A percentile compares a stretch with the other conserved stretches of the same genome.
Conservation (phyloP, 2,329 filamentous ascomycete genomes). For the Plenodomus biglobosus region DNA sequence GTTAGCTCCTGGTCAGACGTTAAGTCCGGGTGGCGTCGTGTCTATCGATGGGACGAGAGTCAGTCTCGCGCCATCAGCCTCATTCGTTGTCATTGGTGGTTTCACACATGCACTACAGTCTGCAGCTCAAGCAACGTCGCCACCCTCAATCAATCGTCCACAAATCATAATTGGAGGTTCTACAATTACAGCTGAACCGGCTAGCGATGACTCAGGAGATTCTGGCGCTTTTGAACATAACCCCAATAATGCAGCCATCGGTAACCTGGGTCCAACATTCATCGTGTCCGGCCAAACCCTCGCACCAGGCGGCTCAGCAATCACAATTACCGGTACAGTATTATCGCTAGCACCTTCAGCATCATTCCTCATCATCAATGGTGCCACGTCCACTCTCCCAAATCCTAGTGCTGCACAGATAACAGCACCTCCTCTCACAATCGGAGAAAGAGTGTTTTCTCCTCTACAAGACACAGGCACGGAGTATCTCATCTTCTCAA, state of each 20-base stretch:
- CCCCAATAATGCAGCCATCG: constrained; percentile 2
- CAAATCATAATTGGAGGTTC: constrained; percentile 33
- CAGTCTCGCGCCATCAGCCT: constrained; percentile 45
- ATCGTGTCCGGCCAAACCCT: constrained; percentile 45
- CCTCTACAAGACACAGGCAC: constrained; percentile 37
- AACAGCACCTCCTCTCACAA: constrained; percentile 33
- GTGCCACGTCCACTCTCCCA: constrained; percentile 38
- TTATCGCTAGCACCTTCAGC: constrained; percentile 37
- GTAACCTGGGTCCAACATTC: constrained; percentile 28
- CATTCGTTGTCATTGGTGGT: constrained; percentile 46
- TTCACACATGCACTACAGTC: constrained; percentile 38
- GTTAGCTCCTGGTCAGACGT: constrained; percentile 42
- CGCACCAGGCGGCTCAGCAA: constrained; percentile 35
- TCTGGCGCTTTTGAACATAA: not conserved
- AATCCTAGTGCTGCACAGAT: constrained; percentile 23
- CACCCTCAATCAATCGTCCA: constrained; percentile 9
- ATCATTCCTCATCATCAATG: constrained; percentile 39
- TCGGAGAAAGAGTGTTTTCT: constrained; percentile 31
- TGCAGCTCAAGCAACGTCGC: constrained; percentile 2
- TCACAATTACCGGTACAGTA: constrained; percentile 38
- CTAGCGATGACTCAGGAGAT: not conserved
- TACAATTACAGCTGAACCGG: constrained; percentile 25
- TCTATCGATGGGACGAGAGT: constrained; percentile 45
- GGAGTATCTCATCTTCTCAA: constrained; percentile 42
- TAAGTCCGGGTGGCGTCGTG: constrained; percentile 45